phyloP scores from a whole-genome alignment of 192 early-diverging fungal genomes.

The Tieghemiomyces parasiticus region DNA sequence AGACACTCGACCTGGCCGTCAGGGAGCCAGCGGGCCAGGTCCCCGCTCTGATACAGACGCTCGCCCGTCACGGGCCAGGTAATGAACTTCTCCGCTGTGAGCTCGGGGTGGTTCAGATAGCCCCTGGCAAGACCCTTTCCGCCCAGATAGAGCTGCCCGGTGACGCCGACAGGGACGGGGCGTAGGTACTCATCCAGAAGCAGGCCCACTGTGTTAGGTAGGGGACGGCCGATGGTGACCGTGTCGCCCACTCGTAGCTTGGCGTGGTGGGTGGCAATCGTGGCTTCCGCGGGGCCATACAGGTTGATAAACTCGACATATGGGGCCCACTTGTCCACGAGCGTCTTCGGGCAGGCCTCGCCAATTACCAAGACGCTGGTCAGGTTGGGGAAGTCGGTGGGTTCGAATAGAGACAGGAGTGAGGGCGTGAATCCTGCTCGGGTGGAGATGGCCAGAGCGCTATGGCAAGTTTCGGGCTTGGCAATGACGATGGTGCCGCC shows the following conservation, averaged over 20 bases:
- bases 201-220: conserved; percentile 12
- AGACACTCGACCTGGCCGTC: conserved; percentile 17
- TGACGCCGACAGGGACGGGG: conserved; percentile 17
- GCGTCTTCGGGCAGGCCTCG: no score
- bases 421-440: no score
- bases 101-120: conserved; percentile 18
- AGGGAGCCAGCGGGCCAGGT: conserved; percentile 15
- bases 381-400: no score
- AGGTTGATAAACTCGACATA: background rate
- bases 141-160: conserved; percentile 20
- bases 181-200: conserved; percentile 14
- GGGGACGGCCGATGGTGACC: conserved; percentile 14
- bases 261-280: background rate
- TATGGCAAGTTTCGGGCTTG: no score
- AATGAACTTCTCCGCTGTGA: conserved; percentile 18
- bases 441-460: no score
- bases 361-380: no score
- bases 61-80: conserved; percentile 15
- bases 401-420: no score
- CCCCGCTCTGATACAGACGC: conserved; percentile 18
- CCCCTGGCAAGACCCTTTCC: conserved; percentile 17
- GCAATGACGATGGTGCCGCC: no score
- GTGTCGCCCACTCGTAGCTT: background rate
- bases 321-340: no score
- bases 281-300: background rate